A percentile compares a stretch with the other conserved stretches of the same genome.
phyloP scores from a whole-genome alignment of 768 basidiomycete genomes.

The Suillus alpinus region DNA sequence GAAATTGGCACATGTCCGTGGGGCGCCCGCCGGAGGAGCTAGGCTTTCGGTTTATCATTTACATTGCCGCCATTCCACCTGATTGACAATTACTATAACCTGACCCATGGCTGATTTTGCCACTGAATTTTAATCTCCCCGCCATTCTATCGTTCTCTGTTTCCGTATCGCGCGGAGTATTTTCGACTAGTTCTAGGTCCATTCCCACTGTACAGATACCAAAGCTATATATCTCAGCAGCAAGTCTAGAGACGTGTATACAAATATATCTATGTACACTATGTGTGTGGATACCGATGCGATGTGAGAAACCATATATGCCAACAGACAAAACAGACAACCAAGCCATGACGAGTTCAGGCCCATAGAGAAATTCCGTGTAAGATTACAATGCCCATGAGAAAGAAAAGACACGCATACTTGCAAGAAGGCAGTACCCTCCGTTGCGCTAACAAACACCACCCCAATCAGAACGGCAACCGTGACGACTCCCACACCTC shows the following conservation, averaged over 20 bases:
- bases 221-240: not conserved
- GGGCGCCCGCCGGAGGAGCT: not conserved
- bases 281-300: conserved; percentile 2
- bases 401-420: conserved; percentile 1
- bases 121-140: not conserved
- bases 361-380: not conserved
- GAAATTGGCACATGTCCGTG: not conserved
- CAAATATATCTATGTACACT: conserved; percentile 5
- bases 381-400: not conserved
- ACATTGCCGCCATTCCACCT: not conserved
- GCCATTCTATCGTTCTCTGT: not conserved
- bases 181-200: too few species aligned
- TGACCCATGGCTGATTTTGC: not conserved
- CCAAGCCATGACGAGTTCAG: not conserved
- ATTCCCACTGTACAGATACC: not conserved
- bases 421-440: not conserved
- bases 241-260: not conserved
- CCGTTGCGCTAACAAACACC: not conserved
- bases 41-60: not conserved
- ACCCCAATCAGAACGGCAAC: conserved; percentile 18
- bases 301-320: conserved; percentile 1
- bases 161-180: not conserved
- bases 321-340: not conserved
- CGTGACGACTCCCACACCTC: conserved; percentile 32
- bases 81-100: not conserved